These are phyloP conservation scores for Apiospora pterosperma DNA, from an alignment of 2,329 filamentous ascomycete species.

Conservation along the genomic window DNA sequence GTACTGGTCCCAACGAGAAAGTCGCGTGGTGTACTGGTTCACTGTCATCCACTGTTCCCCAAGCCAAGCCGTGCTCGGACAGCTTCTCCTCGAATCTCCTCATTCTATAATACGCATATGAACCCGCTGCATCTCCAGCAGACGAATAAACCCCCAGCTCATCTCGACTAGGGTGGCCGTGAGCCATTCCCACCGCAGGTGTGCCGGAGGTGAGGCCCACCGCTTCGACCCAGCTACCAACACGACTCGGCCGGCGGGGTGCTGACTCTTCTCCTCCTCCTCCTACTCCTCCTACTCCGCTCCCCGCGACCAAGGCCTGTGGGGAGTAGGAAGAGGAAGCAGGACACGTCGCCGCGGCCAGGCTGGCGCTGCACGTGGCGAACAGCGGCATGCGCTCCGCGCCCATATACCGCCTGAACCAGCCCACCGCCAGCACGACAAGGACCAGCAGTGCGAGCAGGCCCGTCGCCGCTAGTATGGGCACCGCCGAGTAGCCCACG, in stretches of 20 bases:
- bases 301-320: neutral
- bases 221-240: neutral
- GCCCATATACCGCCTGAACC: constrained; percentile 6
- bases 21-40: neutral
- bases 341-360: constrained; percentile 6
- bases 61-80: neutral
- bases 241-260: neutral
- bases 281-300: neutral
- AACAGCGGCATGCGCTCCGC: constrained; percentile 7
- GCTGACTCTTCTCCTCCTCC: neutral
- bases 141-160: neutral
- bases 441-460: neutral
- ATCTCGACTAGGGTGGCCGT: neutral
- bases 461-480: constrained; percentile 1
- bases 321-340: neutral
- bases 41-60: neutral
- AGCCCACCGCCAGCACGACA: neutral
- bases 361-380: constrained; percentile 6
- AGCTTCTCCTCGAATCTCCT: neutral
- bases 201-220: neutral
- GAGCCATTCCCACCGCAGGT: neutral
- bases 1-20: neutral
- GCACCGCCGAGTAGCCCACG: constrained; percentile 1
- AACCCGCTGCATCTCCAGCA: neutral
- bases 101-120: neutral